These are phyloP conservation scores for Psilocybe azurescens DNA, from an alignment of 768 basidiomycete genomes.

Conservation along the genomic window DNA sequence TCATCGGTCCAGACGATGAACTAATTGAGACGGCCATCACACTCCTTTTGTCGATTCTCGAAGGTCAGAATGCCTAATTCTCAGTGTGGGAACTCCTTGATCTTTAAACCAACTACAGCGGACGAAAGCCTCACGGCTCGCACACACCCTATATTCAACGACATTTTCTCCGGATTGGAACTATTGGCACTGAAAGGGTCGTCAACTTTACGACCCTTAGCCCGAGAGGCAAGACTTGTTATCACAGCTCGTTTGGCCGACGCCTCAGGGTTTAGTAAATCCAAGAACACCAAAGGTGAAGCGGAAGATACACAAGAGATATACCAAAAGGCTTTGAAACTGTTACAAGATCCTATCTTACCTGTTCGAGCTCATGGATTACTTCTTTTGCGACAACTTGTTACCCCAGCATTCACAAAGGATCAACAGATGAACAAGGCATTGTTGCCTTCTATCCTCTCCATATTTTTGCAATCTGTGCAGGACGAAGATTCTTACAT, in stretches of 20 bases:
- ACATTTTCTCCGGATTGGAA: slow-evolving; percentile 73
- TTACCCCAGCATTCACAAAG: slow-evolving; percentile 42
- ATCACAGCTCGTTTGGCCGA: slow-evolving; percentile 82
- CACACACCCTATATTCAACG: slow-evolving; percentile 66
- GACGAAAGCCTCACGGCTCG: slow-evolving; percentile 67
- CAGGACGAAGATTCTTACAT: slow-evolving; percentile 97
- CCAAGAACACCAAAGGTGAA: slow-evolving; percentile 26
- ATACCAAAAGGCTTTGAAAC: slow-evolving; percentile 87
- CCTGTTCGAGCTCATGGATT: slow-evolving; percentile 96
- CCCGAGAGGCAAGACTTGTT: slow-evolving; percentile 83
- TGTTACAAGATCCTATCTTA: slow-evolving; percentile 89
- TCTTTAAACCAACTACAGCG: slow-evolving; percentile 30
- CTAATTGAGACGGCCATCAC: slow-evolving; percentile 81
- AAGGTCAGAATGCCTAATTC: slow-evolving; percentile 58
- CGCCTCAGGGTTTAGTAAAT: slow-evolving; percentile 39
- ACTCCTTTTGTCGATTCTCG: slow-evolving; percentile 82
- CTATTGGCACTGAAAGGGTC: slow-evolving; percentile 54
- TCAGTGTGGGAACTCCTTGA: not conserved
- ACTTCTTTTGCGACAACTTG: slow-evolving; percentile 78
- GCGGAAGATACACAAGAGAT: slow-evolving; percentile 59
- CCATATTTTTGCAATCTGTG: slow-evolving; percentile 83
- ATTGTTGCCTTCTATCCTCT: slow-evolving; percentile 81
- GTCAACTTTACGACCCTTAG: slow-evolving; percentile 55
- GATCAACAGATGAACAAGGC: slow-evolving; percentile 29
- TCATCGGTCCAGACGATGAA: slow-evolving; percentile 55